These are phyloP conservation scores for Dactylellina cionopaga DNA, from an alignment of 2,329 filamentous ascomycete species.

Conservation along the genomic window DNA sequence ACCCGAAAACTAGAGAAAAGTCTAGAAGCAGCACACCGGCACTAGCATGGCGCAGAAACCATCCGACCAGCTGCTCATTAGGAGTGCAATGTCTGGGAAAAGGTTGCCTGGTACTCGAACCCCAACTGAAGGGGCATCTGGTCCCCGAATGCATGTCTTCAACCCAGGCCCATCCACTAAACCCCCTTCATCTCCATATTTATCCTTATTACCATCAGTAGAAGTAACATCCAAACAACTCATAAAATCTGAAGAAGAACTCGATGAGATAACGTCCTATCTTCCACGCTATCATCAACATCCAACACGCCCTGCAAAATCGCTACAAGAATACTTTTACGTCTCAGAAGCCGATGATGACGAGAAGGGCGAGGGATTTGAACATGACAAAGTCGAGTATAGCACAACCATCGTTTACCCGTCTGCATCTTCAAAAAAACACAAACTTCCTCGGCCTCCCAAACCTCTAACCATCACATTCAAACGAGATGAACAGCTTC, in stretches of 20 bases:
- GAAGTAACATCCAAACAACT: not conserved
- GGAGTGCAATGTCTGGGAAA: not conserved
- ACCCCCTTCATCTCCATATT: not conserved
- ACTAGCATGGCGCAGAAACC: too few species aligned
- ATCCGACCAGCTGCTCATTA: not conserved
- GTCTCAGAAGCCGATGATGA: not conserved
- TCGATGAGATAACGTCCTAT: not conserved
- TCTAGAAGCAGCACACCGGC: too few species aligned
- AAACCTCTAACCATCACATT: constrained; percentile 2
- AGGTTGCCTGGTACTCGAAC: too few species aligned
- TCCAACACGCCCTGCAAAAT: not conserved
- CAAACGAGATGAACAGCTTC: not conserved
- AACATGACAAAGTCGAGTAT: not conserved
- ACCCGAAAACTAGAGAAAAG: too few species aligned
- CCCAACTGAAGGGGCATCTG: not conserved
- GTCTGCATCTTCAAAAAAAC: too few species aligned
- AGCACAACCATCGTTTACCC: too few species aligned
- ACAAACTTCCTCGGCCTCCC: not conserved
- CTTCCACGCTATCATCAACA: constrained; percentile 25
- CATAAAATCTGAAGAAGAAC: not conserved
- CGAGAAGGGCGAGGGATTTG: not conserved
- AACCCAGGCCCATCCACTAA: not conserved
- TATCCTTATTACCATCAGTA: not conserved
- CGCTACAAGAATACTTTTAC: constrained; percentile 6
- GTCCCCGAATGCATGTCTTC: not conserved